Conservation (phyloP, 1,284 basidiomycete genomes). For the Peniophora sp. region DNA sequence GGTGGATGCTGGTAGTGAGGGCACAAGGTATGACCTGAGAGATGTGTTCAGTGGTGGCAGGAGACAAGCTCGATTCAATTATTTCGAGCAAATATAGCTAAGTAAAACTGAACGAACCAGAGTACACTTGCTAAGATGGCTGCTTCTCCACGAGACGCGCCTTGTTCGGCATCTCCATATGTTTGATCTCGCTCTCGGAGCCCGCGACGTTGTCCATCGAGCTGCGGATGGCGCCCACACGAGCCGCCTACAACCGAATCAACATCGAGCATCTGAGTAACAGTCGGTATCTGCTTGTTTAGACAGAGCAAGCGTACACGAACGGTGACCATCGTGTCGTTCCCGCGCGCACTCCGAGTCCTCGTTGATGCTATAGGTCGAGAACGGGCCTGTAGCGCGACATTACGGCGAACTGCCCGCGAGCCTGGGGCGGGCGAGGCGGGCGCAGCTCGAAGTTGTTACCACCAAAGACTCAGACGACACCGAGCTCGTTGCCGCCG, state of each 20-base stretch:
- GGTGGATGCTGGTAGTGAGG: too few species aligned
- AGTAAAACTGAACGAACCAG: too few species aligned
- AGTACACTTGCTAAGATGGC: too few species aligned
- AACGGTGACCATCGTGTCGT: conserved; percentile 76
- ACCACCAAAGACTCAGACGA: too few species aligned
- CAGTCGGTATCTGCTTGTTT: conserved; percentile 2
- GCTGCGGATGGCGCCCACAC: conserved; percentile 39
- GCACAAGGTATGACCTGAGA: too few species aligned
- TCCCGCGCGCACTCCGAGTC: conserved; percentile 49
- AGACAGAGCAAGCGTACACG: conserved; percentile 17
- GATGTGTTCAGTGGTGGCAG: too few species aligned
- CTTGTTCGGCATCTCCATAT: conserved; percentile 24
- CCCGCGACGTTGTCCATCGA: conserved; percentile 7
- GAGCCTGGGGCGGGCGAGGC: conserved; percentile 14
- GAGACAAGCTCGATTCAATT: too few species aligned
- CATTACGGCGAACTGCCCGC: conserved; percentile 19
- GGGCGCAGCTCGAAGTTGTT: too few species aligned
- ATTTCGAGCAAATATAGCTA: too few species aligned
- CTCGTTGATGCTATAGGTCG: conserved; percentile 42
- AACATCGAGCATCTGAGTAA: conserved; percentile 65
- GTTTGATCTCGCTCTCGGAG: conserved; percentile 1
- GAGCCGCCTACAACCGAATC: conserved; percentile 62
- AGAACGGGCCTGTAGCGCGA: conserved; percentile 53
- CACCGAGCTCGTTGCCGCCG: conserved; percentile 40
- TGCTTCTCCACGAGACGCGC: conserved; percentile 45